A percentile compares a stretch with the other conserved stretches of the same genome.
phyloP scores from a whole-genome alignment of 2,329 filamentous ascomycete species.

The Sporothrix humicola region DNA sequence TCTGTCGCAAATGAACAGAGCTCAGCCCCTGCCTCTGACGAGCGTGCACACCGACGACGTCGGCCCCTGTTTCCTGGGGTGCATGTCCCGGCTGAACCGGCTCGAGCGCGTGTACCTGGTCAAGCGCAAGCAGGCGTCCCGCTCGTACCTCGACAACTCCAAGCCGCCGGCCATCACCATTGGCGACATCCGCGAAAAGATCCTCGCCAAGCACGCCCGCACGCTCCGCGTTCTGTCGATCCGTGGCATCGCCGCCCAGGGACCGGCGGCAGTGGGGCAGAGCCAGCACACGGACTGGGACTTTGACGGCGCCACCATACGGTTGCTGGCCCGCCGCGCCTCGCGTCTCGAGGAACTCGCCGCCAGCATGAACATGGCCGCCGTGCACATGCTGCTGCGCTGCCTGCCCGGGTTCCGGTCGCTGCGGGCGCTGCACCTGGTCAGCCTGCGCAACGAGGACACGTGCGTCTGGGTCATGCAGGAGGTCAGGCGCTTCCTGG shows the following conservation, averaged over 20 bases:
- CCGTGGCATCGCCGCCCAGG: slow-evolving; percentile 52
- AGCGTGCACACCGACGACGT: slow-evolving; percentile 70
- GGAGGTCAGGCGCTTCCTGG: slow-evolving; percentile 63
- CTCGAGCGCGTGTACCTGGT: slow-evolving; percentile 66
- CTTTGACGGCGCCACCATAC: slow-evolving; percentile 59
- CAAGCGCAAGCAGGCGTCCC: slow-evolving; percentile 50
- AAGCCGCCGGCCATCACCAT: slow-evolving; percentile 48
- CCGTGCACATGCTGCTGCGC: slow-evolving; percentile 65
- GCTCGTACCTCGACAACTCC: too few species aligned
- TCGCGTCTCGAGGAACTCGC: slow-evolving; percentile 61
- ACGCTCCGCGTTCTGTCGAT: slow-evolving; percentile 64
- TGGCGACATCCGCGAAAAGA: slow-evolving; percentile 59
- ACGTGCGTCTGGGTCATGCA: slow-evolving; percentile 62
- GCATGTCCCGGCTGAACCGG: slow-evolving; percentile 55
- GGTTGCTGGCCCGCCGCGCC: slow-evolving; percentile 59
- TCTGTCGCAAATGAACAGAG: slow-evolving; percentile 60
- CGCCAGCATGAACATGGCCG: slow-evolving; percentile 58
- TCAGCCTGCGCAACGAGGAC: slow-evolving; percentile 61
- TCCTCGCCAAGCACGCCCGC: slow-evolving; percentile 63
- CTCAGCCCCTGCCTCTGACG: slow-evolving; percentile 57
- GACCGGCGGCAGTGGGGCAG: too few species aligned
- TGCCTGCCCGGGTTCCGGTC: slow-evolving; percentile 58
- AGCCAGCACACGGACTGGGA: slow-evolving; percentile 56
- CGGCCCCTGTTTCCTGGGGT: slow-evolving; percentile 38
- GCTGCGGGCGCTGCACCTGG: slow-evolving; percentile 62